phyloP scores from a whole-genome alignment of 148 eudicot genomes.

The Fallopia convolvulus region DNA sequence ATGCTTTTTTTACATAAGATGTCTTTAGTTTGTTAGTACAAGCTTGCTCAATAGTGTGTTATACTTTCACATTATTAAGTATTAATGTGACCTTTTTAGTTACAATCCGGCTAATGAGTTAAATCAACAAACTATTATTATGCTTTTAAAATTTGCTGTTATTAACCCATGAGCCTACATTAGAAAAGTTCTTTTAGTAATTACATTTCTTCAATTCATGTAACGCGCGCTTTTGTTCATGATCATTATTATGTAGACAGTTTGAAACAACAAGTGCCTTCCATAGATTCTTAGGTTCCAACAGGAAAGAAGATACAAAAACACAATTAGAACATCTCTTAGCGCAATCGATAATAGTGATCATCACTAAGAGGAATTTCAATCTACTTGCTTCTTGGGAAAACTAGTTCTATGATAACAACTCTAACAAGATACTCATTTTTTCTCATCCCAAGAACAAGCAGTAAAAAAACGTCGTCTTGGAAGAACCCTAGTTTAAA shows the following conservation, averaged over 20 bases:
- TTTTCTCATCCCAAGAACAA: conserved; percentile 31
- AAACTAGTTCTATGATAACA: background rate
- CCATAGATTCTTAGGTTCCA: background rate
- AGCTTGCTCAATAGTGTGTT: background rate
- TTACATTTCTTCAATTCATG: background rate
- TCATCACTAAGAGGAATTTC: background rate
- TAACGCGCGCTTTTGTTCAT: background rate
- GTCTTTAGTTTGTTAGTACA: background rate
- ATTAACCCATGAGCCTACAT: too few species aligned
- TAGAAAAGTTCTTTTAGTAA: background rate
- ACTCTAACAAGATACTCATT: background rate
- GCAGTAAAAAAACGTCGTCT: conserved; percentile 51
- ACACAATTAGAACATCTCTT: background rate
- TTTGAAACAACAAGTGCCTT: background rate
- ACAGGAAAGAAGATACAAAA: background rate
- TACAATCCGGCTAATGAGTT: too few species aligned
- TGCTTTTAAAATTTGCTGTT: too few species aligned
- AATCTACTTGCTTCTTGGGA: background rate
- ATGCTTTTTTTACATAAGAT: background rate
- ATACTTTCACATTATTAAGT: too few species aligned
- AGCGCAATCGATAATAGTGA: conserved; percentile 10
- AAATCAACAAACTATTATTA: too few species aligned
- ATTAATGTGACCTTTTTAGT: too few species aligned
- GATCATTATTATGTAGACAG: background rate
- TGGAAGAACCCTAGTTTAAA: conserved; percentile 23